Conservation (phyloP, 2,329 filamentous ascomycete species). For the Fusarium concolor region DNA sequence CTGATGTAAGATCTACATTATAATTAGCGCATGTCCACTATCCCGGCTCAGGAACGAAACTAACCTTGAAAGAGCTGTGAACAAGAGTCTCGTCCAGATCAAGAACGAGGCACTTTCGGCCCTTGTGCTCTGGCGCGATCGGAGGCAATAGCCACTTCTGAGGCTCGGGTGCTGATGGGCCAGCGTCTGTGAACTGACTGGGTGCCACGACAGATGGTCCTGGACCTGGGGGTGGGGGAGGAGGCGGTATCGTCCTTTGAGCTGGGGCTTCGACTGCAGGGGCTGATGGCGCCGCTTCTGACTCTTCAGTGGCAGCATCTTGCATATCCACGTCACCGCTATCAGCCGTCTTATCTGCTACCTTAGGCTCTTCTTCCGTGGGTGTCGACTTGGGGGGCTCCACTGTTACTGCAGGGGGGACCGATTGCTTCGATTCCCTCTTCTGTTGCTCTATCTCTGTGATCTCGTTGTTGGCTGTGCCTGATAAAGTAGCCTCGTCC, state of each 20-base stretch:
- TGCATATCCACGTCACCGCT: slow-evolving; percentile 76
- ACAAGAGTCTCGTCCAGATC: slow-evolving; percentile 97
- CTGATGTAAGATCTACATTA: slow-evolving; percentile 86
- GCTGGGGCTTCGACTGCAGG: slow-evolving; percentile 54
- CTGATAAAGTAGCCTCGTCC: slow-evolving; percentile 60
- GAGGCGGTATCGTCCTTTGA: slow-evolving; percentile 54
- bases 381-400: slow-evolving; percentile 55
- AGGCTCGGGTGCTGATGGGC: slow-evolving; percentile 56
- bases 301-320: slow-evolving; percentile 67
- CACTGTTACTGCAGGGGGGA: slow-evolving; percentile 53
- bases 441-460: slow-evolving; percentile 55
- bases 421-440: slow-evolving; percentile 61
- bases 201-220: slow-evolving; percentile 55
- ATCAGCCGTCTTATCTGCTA: slow-evolving; percentile 54
- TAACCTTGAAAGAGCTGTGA: slow-evolving; percentile 98
- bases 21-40: slow-evolving; percentile 36
- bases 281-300: slow-evolving; percentile 57
- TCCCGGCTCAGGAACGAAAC: slow-evolving; percentile 13
- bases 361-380: slow-evolving; percentile 42
- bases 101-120: slow-evolving; percentile 92
- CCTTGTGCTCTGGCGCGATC: slow-evolving; percentile 80
- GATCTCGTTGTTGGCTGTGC: slow-evolving; percentile 61
- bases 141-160: slow-evolving; percentile 84
- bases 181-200: slow-evolving; percentile 56
- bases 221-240: slow-evolving; percentile 62